These are phyloP conservation scores for Gardenia jasminoides DNA, from an alignment of 257 asterid genomes.

Conservation along the genomic window DNA sequence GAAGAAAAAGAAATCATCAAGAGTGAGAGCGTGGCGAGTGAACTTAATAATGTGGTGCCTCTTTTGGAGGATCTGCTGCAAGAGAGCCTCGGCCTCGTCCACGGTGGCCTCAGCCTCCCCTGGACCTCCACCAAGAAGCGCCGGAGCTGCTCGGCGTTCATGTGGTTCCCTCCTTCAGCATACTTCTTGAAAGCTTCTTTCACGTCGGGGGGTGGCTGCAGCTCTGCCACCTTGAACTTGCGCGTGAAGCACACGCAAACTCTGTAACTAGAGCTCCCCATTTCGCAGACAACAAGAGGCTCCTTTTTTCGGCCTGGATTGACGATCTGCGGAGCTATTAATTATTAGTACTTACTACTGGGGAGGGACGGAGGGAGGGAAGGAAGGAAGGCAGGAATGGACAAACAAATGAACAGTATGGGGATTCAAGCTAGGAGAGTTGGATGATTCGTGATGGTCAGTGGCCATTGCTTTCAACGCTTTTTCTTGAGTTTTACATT, in stretches of 20 bases:
- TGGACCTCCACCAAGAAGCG: conserved; percentile 41
- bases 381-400: no score
- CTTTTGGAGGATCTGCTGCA: conserved; percentile 59
- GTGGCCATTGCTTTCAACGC: no score
- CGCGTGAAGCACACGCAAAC: conserved; percentile 34
- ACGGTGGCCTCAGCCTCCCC: conserved; percentile 27
- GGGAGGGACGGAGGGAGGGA: not conserved
- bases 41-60: conserved; percentile 38
- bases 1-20: conserved; percentile 64
- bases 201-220: conserved; percentile 33
- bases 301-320: no score
- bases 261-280: conserved; percentile 34
- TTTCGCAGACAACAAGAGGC: not conserved
- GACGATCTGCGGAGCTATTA: not conserved
- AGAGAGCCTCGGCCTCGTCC: conserved; percentile 29
- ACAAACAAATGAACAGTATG: not conserved
- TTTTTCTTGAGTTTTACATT: no score
- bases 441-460: not conserved
- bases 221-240: conserved; percentile 28
- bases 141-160: conserved; percentile 41
- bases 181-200: conserved; percentile 38
- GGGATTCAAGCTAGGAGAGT: not conserved
- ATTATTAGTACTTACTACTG: no score
- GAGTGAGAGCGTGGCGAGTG: conserved; percentile 29
- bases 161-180: conserved; percentile 54